Evolutionary conservation across 2,329 filamentous ascomycete species (phyloP).

Genomic region (Penicillium sp.): DNA sequence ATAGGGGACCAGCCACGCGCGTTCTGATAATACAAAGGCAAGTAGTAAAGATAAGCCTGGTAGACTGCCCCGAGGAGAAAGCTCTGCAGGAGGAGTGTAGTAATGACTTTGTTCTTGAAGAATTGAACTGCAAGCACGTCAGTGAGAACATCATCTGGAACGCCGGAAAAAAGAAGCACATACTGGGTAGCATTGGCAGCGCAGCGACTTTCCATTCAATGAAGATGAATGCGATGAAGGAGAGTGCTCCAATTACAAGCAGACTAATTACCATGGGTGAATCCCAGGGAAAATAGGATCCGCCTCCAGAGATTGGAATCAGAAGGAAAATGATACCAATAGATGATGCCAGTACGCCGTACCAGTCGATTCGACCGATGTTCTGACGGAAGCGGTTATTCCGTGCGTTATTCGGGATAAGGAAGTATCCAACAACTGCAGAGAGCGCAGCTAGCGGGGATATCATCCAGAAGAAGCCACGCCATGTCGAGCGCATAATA

Average conservation of each 20-base stretch:
- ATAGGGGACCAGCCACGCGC: conserved; percentile 52
- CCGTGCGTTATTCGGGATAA: conserved; percentile 57
- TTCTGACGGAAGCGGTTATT: conserved; percentile 54
- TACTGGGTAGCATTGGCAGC: conserved; percentile 62
- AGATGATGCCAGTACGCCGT: conserved; percentile 59
- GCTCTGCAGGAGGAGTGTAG: conserved; percentile 60
- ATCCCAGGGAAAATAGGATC: conserved; percentile 60
- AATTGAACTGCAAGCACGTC: conserved; percentile 43
- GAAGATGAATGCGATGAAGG: conserved; percentile 55
- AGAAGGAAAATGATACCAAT: conserved; percentile 63
- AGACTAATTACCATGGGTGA: conserved; percentile 64
- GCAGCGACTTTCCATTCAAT: conserved; percentile 60
- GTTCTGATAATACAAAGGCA: conserved; percentile 66
- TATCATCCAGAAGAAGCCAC: conserved; percentile 56
- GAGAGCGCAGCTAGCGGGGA: conserved; percentile 55
- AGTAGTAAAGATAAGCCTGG: conserved; percentile 63
- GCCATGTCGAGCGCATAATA: conserved; percentile 49
- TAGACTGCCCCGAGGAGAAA: conserved; percentile 65
- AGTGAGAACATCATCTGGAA: conserved; percentile 2
- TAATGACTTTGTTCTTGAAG: conserved; percentile 59
- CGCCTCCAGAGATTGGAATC: conserved; percentile 66
- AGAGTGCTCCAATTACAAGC: conserved; percentile 55
- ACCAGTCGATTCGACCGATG: conserved; percentile 62
- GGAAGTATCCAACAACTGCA: conserved; percentile 53
- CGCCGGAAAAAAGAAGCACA: conserved; percentile 4